phyloP scores from a whole-genome alignment of 2,329 filamentous ascomycete genomes.

The Westerdykella aurantiaca region DNA sequence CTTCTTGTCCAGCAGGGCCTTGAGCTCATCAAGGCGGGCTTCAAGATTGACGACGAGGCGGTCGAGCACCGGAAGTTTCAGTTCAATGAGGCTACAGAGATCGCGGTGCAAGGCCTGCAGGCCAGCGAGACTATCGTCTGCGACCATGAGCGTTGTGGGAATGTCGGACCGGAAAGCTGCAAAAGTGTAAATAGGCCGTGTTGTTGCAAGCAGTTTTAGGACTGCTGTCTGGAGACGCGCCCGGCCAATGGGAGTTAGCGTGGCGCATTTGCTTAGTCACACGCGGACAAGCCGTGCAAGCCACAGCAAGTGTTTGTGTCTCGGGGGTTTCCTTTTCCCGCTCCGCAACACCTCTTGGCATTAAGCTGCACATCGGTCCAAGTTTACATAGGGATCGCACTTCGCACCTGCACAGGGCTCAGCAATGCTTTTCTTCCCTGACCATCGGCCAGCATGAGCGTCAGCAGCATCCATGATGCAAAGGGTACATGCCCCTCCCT shows the following conservation, averaged over 20 bases:
- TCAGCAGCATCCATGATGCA: constrained; percentile 32
- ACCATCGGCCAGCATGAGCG: constrained; percentile 18
- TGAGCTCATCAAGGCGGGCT: constrained; percentile 60
- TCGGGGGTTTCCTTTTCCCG: no score
- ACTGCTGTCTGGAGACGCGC: not conserved
- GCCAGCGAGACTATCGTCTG: constrained; percentile 65
- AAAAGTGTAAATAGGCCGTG: not conserved
- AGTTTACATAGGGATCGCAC: no score
- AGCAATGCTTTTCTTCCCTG: no score
- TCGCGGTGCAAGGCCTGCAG: constrained; percentile 83
- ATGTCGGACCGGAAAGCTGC: not conserved
- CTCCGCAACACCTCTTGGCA: no score
- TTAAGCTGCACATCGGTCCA: no score
- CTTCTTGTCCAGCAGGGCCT: constrained; percentile 67
- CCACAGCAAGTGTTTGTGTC: no score
- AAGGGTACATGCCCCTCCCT: constrained; percentile 18
- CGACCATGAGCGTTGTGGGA: constrained; percentile 54
- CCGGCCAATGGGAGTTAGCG: not conserved
- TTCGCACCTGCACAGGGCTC: no score
- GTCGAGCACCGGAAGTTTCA: constrained; percentile 63
- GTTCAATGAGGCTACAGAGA: constrained; percentile 68
- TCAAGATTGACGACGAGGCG: constrained; percentile 63
- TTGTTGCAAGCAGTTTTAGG: not conserved
- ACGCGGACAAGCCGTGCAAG: no score
- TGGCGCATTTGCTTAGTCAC: no score